phyloP scores from a whole-genome alignment of 805 yeast genomes.

The Kluyveromyces aestuarii region DNA sequence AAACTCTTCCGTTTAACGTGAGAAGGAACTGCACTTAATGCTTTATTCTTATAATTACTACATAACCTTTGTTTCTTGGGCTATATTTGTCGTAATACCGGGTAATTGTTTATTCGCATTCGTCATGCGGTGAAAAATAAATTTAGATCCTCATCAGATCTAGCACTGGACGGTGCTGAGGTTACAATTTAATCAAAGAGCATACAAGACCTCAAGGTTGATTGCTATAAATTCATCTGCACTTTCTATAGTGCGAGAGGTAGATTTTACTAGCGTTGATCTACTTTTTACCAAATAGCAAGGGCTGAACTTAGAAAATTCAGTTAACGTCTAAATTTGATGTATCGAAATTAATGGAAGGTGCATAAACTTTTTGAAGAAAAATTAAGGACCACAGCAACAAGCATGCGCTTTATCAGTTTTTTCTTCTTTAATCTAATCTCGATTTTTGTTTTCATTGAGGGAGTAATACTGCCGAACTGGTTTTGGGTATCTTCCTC shows the following conservation, averaged over 20 bases:
- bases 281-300: no score
- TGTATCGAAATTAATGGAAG: neutral
- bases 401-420: neutral
- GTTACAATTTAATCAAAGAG: neutral
- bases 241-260: neutral
- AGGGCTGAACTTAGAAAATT: no score
- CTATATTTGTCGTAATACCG: neutral
- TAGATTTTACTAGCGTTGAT: neutral
- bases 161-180: neutral
- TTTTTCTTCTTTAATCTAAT: no score
- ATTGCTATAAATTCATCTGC: neutral
- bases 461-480: neutral
- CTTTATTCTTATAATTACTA: neutral
- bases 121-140: neutral
- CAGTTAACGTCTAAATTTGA: no score
- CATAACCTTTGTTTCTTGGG: neutral
- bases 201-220: neutral
- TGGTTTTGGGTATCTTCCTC: neutral
- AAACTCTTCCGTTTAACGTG: neutral
- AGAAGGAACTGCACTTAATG: neutral
- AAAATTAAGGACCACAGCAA: neutral
- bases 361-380: neutral
- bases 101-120: neutral
- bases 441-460: neutral
- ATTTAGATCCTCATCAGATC: neutral